Percentiles rank a stretch among this genome's conserved stretches.
Evolutionary conservation across 2,329 filamentous ascomycete species (phyloP).

Genomic region (Colletotrichum sp.): DNA sequence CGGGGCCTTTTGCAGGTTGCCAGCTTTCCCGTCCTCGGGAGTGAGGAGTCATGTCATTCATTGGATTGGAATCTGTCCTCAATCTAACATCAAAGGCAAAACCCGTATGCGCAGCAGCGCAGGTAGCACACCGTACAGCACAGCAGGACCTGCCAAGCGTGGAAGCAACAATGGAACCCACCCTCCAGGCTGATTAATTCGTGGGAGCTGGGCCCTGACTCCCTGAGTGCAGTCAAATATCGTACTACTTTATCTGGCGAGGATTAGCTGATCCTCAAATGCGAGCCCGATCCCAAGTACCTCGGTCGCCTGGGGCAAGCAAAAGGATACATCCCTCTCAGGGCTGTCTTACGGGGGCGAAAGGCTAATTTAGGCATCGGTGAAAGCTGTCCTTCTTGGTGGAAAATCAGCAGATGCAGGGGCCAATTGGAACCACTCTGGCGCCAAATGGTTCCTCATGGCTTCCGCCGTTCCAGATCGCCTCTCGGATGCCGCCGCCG

Average conservation of each 20-base stretch:
- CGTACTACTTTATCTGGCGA: conserved; percentile 19
- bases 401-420: conserved; percentile 24
- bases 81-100: background rate
- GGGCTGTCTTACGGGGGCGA: background rate
- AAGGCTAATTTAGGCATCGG: background rate
- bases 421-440: conserved; percentile 12
- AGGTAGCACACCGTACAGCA: background rate
- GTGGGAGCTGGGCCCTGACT: background rate
- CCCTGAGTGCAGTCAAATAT: background rate
- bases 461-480: conserved; percentile 12
- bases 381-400: conserved; percentile 23
- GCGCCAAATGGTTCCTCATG: background rate
- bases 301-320: background rate
- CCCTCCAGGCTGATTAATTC: conserved; percentile 10
- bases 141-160: background rate
- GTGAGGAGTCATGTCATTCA: background rate
- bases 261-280: conserved; percentile 14
- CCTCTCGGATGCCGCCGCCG: conserved; percentile 18
- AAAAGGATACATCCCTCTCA: background rate
- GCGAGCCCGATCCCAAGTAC: conserved; percentile 1
- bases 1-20: conserved; percentile 1
- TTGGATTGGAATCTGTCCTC: conserved; percentile 14
- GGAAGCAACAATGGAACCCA: background rate
- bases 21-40: background rate
- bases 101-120: background rate